Conservation (phyloP, 495 filamentous ascomycete genomes). For the Pseudevernia furfuracea region DNA sequence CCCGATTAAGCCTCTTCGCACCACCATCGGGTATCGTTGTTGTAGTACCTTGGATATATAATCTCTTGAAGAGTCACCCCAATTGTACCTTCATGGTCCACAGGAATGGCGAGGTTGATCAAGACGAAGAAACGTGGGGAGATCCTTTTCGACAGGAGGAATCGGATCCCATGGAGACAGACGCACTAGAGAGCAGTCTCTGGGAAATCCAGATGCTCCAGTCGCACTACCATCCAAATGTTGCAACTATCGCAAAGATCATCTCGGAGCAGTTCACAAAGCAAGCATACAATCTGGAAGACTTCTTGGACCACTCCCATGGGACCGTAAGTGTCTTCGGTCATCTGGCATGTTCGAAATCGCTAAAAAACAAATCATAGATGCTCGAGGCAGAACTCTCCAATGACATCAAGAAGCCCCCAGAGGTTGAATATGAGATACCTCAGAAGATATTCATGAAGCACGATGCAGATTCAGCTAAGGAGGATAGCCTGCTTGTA, state of each 20-base stretch:
- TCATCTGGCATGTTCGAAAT: neutral
- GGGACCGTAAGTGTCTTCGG: conserved; percentile 56
- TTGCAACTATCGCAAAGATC: conserved; percentile 87
- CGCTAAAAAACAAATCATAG: conserved; percentile 30
- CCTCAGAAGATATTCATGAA: conserved; percentile 77
- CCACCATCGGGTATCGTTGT: conserved; percentile 82
- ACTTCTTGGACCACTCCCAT: conserved; percentile 95
- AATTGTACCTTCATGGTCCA: conserved; percentile 94
- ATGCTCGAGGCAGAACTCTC: conserved; percentile 76
- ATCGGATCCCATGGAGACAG: conserved; percentile 72
- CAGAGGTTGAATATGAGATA: conserved; percentile 88
- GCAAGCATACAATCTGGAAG: conserved; percentile 81
- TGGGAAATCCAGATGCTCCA: conserved; percentile 92
- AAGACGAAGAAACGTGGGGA: conserved; percentile 56
- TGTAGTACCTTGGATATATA: conserved; percentile 90
- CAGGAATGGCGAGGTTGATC: conserved; percentile 46
- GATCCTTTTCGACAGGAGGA: conserved; percentile 75
- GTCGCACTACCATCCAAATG: conserved; percentile 94
- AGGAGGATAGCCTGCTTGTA: conserved; percentile 43
- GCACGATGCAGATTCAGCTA: conserved; percentile 37
- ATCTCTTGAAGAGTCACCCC: conserved; percentile 84
- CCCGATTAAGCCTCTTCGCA: conserved; percentile 71
- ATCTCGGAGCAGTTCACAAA: conserved; percentile 97
- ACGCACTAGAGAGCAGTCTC: conserved; percentile 82
- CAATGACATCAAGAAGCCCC: conserved; percentile 73